Percentiles rank a stretch among this genome's conserved stretches.
These are phyloP conservation scores for Terana coerulea DNA, from an alignment of 768 basidiomycete genomes.

Conservation along the genomic window DNA sequence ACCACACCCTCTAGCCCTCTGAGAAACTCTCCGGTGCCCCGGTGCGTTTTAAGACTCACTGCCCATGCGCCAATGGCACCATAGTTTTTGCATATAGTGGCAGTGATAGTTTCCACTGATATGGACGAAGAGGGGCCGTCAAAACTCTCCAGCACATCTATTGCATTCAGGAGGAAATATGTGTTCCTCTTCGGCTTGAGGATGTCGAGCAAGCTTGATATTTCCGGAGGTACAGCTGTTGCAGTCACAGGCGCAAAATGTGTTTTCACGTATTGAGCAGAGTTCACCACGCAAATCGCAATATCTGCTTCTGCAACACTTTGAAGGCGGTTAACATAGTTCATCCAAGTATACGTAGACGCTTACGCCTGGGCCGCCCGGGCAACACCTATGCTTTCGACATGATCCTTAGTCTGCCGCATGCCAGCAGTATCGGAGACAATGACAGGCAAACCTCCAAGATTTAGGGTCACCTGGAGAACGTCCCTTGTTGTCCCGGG, in stretches of 20 bases:
- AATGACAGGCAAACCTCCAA: conserved; percentile 80
- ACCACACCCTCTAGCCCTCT: too few species aligned
- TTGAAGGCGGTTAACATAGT: too few species aligned
- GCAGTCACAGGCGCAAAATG: conserved; percentile 74
- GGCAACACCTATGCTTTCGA: conserved; percentile 81
- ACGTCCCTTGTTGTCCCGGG: conserved; percentile 91
- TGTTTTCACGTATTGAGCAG: too few species aligned
- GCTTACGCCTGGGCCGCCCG: conserved; percentile 68
- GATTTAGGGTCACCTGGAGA: conserved; percentile 79
- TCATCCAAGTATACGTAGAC: too few species aligned
- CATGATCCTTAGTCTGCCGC: conserved; percentile 59
- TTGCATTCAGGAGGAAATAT: conserved; percentile 76
- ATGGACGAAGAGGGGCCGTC: too few species aligned
- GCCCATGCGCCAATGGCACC: conserved; percentile 41
- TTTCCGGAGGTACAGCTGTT: conserved; percentile 35
- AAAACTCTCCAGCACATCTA: conserved; percentile 59
- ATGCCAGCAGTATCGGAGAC: conserved; percentile 87
- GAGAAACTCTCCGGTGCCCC: conserved; percentile 60
- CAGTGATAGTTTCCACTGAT: too few species aligned
- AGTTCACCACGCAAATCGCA: conserved; percentile 78
- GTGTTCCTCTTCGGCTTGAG: conserved; percentile 52
- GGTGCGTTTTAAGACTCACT: conserved; percentile 56
- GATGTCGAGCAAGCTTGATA: conserved; percentile 13
- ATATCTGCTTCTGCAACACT: conserved; percentile 70
- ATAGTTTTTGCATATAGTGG: too few species aligned